phyloP scores from a whole-genome alignment of 345 rosid species.

The Brassica incana region DNA sequence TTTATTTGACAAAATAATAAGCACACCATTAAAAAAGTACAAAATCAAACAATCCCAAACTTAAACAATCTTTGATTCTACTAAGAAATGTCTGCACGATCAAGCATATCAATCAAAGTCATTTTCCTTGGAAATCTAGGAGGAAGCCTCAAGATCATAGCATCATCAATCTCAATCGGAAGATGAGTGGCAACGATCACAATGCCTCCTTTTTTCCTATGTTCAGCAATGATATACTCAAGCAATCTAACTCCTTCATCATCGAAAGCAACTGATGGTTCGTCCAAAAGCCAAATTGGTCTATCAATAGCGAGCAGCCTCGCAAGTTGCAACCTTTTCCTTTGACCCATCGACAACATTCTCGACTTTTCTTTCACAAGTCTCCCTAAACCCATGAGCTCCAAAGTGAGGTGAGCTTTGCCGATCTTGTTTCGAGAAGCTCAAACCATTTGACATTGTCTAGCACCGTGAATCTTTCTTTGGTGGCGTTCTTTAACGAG shows the following conservation, averaged over 20 bases:
- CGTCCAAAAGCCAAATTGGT: conserved; percentile 87
- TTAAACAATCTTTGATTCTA: too few species aligned
- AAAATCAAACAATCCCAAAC: too few species aligned
- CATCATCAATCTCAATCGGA: too few species aligned
- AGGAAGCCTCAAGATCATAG: too few species aligned
- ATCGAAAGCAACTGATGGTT: conserved; percentile 87
- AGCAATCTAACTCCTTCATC: conserved; percentile 76
- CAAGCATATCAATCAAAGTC: too few species aligned
- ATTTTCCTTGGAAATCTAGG: too few species aligned
- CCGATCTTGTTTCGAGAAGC: conserved; percentile 75
- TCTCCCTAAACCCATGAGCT: conserved; percentile 79
- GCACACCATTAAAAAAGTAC: too few species aligned
- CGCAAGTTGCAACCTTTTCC: conserved; percentile 86
- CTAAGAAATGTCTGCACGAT: too few species aligned
- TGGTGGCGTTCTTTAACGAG: conserved; percentile 75
- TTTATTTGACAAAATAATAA: too few species aligned
- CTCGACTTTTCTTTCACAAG: conserved; percentile 74
- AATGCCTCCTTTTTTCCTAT: too few species aligned
- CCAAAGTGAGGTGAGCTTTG: conserved; percentile 68
- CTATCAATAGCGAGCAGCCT: conserved; percentile 77
- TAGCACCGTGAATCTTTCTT: conserved; percentile 62
- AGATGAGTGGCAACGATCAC: too few species aligned
- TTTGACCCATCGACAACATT: conserved; percentile 88
- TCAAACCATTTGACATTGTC: conserved; percentile 90
- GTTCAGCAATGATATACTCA: conserved; percentile 22